Conservation (phyloP, 192 early-diverging fungal species). For the Thoreauomyces humboldtii region DNA sequence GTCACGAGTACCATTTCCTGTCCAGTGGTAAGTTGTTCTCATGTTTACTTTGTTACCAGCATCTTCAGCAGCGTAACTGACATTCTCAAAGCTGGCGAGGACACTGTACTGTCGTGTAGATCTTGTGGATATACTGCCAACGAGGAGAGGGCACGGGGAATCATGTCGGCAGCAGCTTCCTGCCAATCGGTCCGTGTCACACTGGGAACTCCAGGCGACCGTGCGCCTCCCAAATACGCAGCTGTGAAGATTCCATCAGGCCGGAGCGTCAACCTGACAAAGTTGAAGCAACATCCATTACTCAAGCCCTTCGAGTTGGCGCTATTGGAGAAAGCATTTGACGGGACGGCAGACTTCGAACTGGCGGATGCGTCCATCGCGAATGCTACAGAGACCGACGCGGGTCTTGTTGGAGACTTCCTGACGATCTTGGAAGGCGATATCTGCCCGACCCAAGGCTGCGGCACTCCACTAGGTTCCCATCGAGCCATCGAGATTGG, state of each 20-base stretch:
- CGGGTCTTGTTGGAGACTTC: conserved; percentile 21
- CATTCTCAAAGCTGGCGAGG: conserved; percentile 86
- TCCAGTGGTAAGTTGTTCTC: conserved; percentile 48
- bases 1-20: conserved; percentile 87
- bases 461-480: conserved; percentile 6
- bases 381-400: not conserved
- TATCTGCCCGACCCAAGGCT: conserved; percentile 22
- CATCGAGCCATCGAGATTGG: conserved; percentile 76
- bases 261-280: conserved; percentile 6
- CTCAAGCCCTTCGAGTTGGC: not conserved
- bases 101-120: conserved; percentile 68
- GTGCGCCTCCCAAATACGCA: not conserved
- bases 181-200: too few relatives aligned
- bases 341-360: not conserved
- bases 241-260: not conserved
- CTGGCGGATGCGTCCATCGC: not conserved
- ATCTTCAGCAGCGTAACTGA: too few relatives aligned
- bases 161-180: too few relatives aligned
- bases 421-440: conserved; percentile 25
- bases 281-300: conserved; percentile 3
- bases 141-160: conserved; percentile 69
- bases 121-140: conserved; percentile 83
- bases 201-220: too few relatives aligned
- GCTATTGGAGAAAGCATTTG: not conserved
- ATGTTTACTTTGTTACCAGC: too few relatives aligned